Base-by-base conservation (phyloP, 345 rosid genomes). In the Erodium maritimum region DNA sequence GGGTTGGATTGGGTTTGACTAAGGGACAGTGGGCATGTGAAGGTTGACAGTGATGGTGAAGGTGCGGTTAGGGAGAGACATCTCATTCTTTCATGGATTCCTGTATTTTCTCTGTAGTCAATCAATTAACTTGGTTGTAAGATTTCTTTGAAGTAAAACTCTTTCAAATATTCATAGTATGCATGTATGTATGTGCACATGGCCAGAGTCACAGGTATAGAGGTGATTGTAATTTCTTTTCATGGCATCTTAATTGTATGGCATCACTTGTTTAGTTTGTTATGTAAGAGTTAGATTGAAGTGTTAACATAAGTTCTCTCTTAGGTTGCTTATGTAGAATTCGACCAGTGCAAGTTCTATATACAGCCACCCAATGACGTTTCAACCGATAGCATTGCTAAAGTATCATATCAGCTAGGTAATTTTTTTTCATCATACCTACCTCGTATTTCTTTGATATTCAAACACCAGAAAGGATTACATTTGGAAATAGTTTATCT, bases 291-390 rank as follows among this genome's bases (percentile, higher is more conserved):
- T 48, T 66, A 17, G 20, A 29, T 53, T 19, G 29, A 24, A 45
- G 11, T 25, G 23, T 19, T 61, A 42, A 24, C 42, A 12, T 50
- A 12, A 2, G 29, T 21, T 52, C 23, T 22, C 54, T 25, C 50
- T 19, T 55, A 73, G 77, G 77, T 69, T 55, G 77, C 67, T 53
- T 21, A 61, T 50, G 67, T 61, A 14, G 69, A 65, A 29, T 59
- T 24, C 12, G 54, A 65, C 19, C 54, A 19, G 19, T 55, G 57
- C 46, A 52, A 42, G 25, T 65, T 73, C 65, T 73, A 61, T 61
- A 24, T 73, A 61, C 70, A 65, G 51, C 73, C 77, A 54, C 73
- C 73, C 18, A 56, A 54, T 59, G 64, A 72, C 56, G 50, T 21
- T 6, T 52, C 56, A n/a, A 46, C 20, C 22, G 55, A 19, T 52